Conservation (phyloP, 495 filamentous ascomycete species). For the Penicillium paxilli region DNA sequence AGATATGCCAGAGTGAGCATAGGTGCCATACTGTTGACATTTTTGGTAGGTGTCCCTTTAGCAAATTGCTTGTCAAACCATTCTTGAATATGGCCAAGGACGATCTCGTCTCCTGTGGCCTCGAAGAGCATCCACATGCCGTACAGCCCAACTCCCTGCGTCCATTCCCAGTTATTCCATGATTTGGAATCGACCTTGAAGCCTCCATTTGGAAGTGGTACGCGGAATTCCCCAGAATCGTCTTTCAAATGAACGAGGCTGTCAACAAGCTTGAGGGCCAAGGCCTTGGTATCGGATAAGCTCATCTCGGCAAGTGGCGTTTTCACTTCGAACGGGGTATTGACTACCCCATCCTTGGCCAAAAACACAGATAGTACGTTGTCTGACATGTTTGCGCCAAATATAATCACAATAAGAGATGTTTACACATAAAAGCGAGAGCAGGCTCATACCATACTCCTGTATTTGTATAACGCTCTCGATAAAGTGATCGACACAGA, state of each 20-base stretch:
- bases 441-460: not conserved
- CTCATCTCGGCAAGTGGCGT: constrained; percentile 4
- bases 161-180: constrained; percentile 6
- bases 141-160: not conserved
- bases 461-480: not conserved
- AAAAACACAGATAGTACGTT: constrained; percentile 3
- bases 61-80: constrained; percentile 10
- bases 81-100: constrained; percentile 1
- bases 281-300: constrained; percentile 5
- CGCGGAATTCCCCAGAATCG: not conserved
- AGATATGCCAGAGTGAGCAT: constrained; percentile 5
- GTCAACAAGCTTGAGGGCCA: constrained; percentile 4
- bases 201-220: not conserved
- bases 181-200: constrained; percentile 6
- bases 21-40: constrained; percentile 8
- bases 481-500: not conserved
- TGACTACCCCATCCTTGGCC: constrained; percentile 2
- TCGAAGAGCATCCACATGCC: constrained; percentile 5
- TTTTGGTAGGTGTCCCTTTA: constrained; percentile 5
- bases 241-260: constrained; percentile 3
- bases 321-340: constrained; percentile 1
- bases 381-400: not conserved
- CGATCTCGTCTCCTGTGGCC: not conserved
- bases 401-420: not conserved
- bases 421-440: not conserved